Conservation (phyloP, 2,329 filamentous ascomycete genomes). For the Elsinoe arachidis region DNA sequence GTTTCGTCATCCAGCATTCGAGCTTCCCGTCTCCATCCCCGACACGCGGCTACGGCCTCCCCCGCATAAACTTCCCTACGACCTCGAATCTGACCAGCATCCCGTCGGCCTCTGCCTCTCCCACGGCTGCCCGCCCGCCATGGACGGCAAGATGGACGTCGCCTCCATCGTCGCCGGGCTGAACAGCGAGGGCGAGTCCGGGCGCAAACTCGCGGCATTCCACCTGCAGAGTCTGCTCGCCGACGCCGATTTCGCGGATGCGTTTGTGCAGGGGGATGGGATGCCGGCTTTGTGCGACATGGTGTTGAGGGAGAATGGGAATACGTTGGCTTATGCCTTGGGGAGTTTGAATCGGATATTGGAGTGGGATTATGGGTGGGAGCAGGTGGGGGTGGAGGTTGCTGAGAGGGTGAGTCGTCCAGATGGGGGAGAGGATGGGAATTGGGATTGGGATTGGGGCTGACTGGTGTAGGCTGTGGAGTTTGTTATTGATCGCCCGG, state of each 20-base stretch:
- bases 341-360: constrained; percentile 80
- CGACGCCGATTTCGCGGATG: constrained; percentile 90
- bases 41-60: not conserved
- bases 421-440: not conserved
- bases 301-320: constrained; percentile 77
- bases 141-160: constrained; percentile 28
- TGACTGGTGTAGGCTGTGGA: constrained; percentile 59
- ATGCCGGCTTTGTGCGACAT: constrained; percentile 71
- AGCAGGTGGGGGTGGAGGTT: constrained; percentile 67
- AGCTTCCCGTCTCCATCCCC: too few species aligned
- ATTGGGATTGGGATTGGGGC: constrained; percentile 15
- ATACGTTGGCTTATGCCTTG: constrained; percentile 90
- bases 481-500: constrained; percentile 84
- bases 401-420: constrained; percentile 49
- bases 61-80: not conserved
- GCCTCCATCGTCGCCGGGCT: constrained; percentile 43
- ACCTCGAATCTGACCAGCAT: not conserved
- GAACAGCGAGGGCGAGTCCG: constrained; percentile 67
- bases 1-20: not conserved
- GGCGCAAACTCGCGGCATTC: constrained; percentile 97
- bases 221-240: constrained; percentile 93
- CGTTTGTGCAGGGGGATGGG: constrained; percentile 87
- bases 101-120: not conserved
- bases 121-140: constrained; percentile 9
- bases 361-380: constrained; percentile 98